Percentiles rank a stretch among this genome's conserved stretches.
These are phyloP conservation scores for Monilinia laxa DNA, from an alignment of 2,329 filamentous ascomycete genomes.

Conservation along the genomic window DNA sequence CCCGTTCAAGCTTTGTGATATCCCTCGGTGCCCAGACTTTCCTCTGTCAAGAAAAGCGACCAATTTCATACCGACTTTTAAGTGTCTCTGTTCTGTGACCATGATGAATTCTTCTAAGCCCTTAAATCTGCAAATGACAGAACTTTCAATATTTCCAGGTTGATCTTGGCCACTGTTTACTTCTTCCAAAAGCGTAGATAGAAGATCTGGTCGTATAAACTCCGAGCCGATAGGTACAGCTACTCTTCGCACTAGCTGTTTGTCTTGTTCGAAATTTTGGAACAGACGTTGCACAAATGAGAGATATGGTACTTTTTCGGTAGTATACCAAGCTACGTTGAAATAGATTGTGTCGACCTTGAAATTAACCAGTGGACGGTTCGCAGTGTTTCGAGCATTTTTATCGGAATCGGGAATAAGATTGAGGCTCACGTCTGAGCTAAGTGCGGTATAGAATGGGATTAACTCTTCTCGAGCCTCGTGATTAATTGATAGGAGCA, in stretches of 20 bases:
- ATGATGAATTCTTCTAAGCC: not conserved
- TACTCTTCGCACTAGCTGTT: not conserved
- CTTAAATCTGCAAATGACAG: not conserved
- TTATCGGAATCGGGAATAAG: not conserved
- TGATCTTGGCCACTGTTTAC: not conserved
- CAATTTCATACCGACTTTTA: not conserved
- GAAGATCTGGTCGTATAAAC: not conserved
- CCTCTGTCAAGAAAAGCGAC: not conserved
- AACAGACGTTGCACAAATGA: slow-evolving; percentile 5
- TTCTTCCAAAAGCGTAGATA: not conserved
- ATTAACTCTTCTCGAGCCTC: not conserved
- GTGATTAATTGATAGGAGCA: not conserved
- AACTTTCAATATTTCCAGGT: not conserved
- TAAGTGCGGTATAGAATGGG: not conserved
- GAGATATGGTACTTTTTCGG: not conserved
- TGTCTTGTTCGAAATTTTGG: not conserved
- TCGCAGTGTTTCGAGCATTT: not conserved
- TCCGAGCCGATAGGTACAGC: not conserved
- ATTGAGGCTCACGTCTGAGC: not conserved
- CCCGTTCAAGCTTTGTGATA: not conserved
- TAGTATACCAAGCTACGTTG: slow-evolving; percentile 7
- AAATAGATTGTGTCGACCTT: slow-evolving; percentile 5
- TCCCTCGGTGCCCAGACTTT: too few relatives aligned
- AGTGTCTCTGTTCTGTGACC: not conserved
- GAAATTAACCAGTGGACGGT: not conserved